Base-by-base conservation (phyloP, 495 filamentous ascomycete species). In the Xylaria acuta region DNA sequence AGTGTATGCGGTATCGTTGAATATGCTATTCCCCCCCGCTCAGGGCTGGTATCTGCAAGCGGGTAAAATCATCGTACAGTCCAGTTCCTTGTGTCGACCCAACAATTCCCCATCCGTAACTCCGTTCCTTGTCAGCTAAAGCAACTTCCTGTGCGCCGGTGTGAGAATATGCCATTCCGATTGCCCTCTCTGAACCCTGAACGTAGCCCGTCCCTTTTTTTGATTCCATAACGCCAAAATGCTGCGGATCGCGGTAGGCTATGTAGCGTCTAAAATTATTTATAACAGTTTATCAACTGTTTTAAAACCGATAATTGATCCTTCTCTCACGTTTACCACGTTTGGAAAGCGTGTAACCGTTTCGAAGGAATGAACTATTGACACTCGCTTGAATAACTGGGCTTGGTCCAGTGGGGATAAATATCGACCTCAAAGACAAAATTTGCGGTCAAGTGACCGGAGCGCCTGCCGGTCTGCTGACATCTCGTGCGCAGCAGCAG, bases 391-490 rank as follows among this genome's bases (percentile, higher is more conserved):
- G 49, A 27, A 47, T 1, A 47, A 27, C 22, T 25, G 49, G 49
- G 9, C 49, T 53, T 56, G 53, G 5, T 32, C 27, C 9, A 56
- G 6, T 32, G 53, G 27, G 27, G 27, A 18, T 8, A 18, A 12
- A 32, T 12, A 56, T n/a, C 53, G 14, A 20, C 9, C 1, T 77
- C 56, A 80, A 36, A 75, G 66, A 70, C 70, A 81, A 60, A 85
- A 84, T 59, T 84, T 84, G 68, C 82, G 82, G 77, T 94, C 89
- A 62, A 94, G 81, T 64, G 91, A 88, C 67, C 88, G 86, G 53
- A 94, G 81, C 1, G 90, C 90, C 64, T 90, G 81, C 74, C 86
- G 86, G 72, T 93, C 92, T 75, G 93, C 91, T 9, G 88, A 91
- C 36, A 85, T 85, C 75, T 71, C 77, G 74, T 59, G 80, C 79